Base-by-base conservation (phyloP, 2,329 filamentous ascomycete species). In the Geosmithia flava region DNA sequence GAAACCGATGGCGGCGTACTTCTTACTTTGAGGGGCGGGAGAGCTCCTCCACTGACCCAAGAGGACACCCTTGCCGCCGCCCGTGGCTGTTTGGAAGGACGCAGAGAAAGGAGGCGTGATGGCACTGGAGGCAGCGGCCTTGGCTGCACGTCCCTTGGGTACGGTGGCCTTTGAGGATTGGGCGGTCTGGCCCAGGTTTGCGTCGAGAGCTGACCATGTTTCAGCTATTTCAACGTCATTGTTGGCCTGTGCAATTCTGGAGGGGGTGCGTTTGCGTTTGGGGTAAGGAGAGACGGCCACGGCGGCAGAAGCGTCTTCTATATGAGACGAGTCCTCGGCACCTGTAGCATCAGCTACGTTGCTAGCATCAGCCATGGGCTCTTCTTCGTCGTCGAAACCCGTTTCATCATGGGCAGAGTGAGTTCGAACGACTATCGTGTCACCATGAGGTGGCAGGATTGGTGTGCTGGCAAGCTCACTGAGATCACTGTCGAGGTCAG, bases 31-130 rank as follows among this genome's bases (percentile, higher is more conserved):
- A 0, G 72, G 69, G 1, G 76, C 71, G 3, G 64, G 63, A 0
- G 78, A 81, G 45, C 80, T 75, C 46, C 78, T 69, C 79, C 79
- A 83, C 37, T 76, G 73, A 2, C 79, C 79, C 7, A 83, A 64
- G 5, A 72, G 58, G 5, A 77, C 67, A 3, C 69, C 68, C 52
- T 75, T 76, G 20, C 66, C 61, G 13, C 58, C 60, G 16, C 57
- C 55, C 15, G 61, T n/a, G 47, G 33, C 56, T 62, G 33, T 56
- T 51, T 62, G 58, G 17, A 11, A 16, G 10, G 33, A 11, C 6
- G 10, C 11, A 30, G 56, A 48, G 11, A n/a, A n/a, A 27, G 23
- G 23, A 27, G 23, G 23, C 4, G 59, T 51, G 41, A n/a, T 3
- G 17, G 13, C 39, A 46, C 60, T 68, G 17, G 53, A 51, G 6